These are phyloP conservation scores for Calycina herbarum DNA, from an alignment of 2,329 filamentous ascomycete species.

Conservation along the genomic window DNA sequence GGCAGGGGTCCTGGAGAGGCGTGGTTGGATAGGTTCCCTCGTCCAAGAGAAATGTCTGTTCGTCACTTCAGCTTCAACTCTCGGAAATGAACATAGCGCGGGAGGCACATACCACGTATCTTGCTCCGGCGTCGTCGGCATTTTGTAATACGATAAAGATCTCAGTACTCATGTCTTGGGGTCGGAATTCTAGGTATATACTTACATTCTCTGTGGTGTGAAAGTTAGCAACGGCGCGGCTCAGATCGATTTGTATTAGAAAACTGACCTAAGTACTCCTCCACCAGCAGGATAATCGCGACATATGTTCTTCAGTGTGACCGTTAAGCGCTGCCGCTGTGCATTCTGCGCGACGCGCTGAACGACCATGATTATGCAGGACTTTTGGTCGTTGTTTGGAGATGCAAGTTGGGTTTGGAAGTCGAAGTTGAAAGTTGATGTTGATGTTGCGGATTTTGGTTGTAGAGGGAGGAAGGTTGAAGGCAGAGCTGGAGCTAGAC, in stretches of 20 bases:
- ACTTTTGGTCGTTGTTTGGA: background rate
- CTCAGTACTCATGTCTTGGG: background rate
- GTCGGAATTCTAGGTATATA: background rate
- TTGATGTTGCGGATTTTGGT: background rate
- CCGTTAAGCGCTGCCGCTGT: conserved; percentile 33
- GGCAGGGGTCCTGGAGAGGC: conserved; percentile 30
- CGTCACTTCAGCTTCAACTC: conserved; percentile 6
- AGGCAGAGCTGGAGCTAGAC: background rate
- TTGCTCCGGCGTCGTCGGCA: conserved; percentile 90
- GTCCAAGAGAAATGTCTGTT: conserved; percentile 35
- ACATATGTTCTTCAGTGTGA: conserved; percentile 36
- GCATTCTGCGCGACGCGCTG: conserved; percentile 13
- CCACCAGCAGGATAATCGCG: conserved; percentile 75
- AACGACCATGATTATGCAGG: background rate
- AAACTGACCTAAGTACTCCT: conserved; percentile 73
- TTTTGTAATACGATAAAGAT: conserved; percentile 72
- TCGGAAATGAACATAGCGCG: background rate
- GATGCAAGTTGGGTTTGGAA: background rate
- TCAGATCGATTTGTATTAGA: background rate
- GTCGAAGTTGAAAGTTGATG: background rate
- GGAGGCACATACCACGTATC: conserved; percentile 57
- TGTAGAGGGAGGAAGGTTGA: background rate
- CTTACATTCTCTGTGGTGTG: background rate
- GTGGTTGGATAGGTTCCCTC: conserved; percentile 29
- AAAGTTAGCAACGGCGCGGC: background rate